Conservation (phyloP, 2,329 filamentous ascomycete species). For the Zopfia rhizophila region DNA sequence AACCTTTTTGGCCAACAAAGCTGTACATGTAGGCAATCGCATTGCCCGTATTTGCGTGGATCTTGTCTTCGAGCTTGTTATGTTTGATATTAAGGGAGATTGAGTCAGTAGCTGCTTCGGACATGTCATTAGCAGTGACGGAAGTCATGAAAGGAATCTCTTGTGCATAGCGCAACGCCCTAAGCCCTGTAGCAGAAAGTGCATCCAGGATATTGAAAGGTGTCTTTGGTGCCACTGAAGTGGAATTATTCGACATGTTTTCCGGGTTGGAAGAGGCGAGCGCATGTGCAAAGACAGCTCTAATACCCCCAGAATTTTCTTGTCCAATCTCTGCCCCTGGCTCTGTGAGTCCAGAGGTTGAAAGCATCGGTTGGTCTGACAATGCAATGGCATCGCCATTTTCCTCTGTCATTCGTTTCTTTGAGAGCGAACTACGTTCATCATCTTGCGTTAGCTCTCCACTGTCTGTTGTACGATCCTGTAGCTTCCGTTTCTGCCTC, state of each 20-base stretch:
- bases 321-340: background rate
- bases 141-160: slow-evolving; percentile 87
- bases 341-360: too few relatives aligned
- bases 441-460: slow-evolving; percentile 14
- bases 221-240: slow-evolving; percentile 19
- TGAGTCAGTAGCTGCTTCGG: slow-evolving; percentile 77
- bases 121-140: slow-evolving; percentile 90
- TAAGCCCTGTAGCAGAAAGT: slow-evolving; percentile 90
- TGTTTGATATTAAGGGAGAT: slow-evolving; percentile 88
- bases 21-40: slow-evolving; percentile 93
- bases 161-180: slow-evolving; percentile 89
- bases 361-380: too few relatives aligned
- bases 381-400: slow-evolving; percentile 14
- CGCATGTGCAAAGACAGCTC: too few relatives aligned
- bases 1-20: slow-evolving; percentile 68
- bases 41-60: slow-evolving; percentile 80
- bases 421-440: slow-evolving; percentile 13
- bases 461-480: slow-evolving; percentile 2
- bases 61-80: slow-evolving; percentile 77
- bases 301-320: too few relatives aligned
- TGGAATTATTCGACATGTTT: too few relatives aligned
- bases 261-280: too few relatives aligned
- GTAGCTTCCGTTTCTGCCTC: slow-evolving; percentile 21
- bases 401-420: slow-evolving; percentile 39
- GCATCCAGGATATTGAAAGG: slow-evolving; percentile 82